These are phyloP conservation scores for Chaetothyriales sp. DNA, from an alignment of 2,329 filamentous ascomycete species.

Conservation along the genomic window DNA sequence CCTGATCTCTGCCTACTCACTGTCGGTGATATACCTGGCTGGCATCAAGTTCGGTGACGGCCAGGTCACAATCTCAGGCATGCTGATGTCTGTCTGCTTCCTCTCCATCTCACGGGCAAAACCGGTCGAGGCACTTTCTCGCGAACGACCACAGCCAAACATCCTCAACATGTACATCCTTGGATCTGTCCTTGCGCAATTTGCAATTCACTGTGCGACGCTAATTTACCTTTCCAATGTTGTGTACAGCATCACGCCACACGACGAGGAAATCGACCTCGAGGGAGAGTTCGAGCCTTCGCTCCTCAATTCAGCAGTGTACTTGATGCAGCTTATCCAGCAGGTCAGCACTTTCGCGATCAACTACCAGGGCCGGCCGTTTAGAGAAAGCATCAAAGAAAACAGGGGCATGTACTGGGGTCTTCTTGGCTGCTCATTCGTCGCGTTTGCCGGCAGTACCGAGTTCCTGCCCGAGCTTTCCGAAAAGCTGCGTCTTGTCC, in stretches of 20 bases:
- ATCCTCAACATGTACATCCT: conserved; percentile 99
- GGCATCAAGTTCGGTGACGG: conserved; percentile 99
- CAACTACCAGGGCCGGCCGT: conserved; percentile 97
- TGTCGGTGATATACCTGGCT: conserved; percentile 91
- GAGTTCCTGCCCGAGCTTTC: conserved; percentile 95
- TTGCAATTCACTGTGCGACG: conserved; percentile 86
- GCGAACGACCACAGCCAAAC: conserved; percentile 93
- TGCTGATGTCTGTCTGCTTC: conserved; percentile 99
- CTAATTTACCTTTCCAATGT: conserved; percentile 87
- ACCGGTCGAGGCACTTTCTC: conserved; percentile 87
- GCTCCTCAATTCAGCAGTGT: conserved; percentile 90
- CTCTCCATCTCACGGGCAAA: conserved; percentile 94
- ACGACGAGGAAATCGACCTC: conserved; percentile 59
- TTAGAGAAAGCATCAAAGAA: conserved; percentile 88
- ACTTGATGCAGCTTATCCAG: conserved; percentile 93
- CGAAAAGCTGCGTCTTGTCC: conserved; percentile 79
- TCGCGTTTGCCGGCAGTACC: conserved; percentile 88
- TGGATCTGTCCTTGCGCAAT: conserved; percentile 90
- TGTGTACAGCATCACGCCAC: conserved; percentile 70
- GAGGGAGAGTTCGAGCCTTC: conserved; percentile 91
- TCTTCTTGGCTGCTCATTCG: conserved; percentile 72
- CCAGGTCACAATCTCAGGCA: conserved; percentile 95
- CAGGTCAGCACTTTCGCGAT: conserved; percentile 98
- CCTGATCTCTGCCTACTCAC: conserved; percentile 90
- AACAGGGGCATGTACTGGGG: conserved; percentile 98